Percentiles rank a stretch among this genome's conserved stretches.
These are phyloP conservation scores for Populus tomentosa DNA, from an alignment of 441 rosid genomes.

Conservation along the genomic window DNA sequence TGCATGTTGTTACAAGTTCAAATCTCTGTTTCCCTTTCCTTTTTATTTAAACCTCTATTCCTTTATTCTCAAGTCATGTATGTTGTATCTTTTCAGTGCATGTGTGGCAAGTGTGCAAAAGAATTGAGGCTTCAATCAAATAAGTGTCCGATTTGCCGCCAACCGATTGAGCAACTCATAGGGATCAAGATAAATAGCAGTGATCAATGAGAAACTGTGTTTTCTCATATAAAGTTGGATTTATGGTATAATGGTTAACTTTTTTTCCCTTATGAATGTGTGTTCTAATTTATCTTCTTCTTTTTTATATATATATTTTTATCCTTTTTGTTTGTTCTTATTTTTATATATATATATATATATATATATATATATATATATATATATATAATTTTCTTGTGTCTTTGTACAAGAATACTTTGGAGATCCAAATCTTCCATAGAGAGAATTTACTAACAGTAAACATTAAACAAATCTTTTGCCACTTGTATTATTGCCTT, in stretches of 20 bases:
- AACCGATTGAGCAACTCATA: slow-evolving; percentile 77
- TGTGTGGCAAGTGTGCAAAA: slow-evolving; percentile 88
- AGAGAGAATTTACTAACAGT: slow-evolving; percentile 1
- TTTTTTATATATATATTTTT: neutral
- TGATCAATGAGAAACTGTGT: slow-evolving; percentile 27
- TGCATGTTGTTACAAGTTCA: slow-evolving; percentile 7
- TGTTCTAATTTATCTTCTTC: slow-evolving; percentile 1
- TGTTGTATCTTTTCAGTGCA: slow-evolving; percentile 55
- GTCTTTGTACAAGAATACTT: slow-evolving; percentile 11
- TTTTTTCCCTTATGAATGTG: slow-evolving; percentile 7
- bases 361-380: no score
- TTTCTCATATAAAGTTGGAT: slow-evolving; percentile 19
- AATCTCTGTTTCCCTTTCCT: slow-evolving; percentile 17
- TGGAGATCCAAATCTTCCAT: slow-evolving; percentile 9
- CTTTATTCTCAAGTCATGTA: slow-evolving; percentile 1
- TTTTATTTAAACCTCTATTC: neutral
- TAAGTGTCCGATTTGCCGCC: slow-evolving; percentile 86
- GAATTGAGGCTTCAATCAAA: slow-evolving; percentile 74
- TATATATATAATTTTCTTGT: neutral
- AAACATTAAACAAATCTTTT: neutral
- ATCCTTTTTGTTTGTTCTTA: neutral
- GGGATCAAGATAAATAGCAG: slow-evolving; percentile 63
- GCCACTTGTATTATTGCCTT: neutral
- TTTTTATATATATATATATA: no score
- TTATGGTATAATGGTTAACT: slow-evolving; percentile 25